Evolutionary conservation across 306 rosid species (phyloP), one percentile per base, ranked within the genome.

Genomic region (Cucumis melo): DNA sequence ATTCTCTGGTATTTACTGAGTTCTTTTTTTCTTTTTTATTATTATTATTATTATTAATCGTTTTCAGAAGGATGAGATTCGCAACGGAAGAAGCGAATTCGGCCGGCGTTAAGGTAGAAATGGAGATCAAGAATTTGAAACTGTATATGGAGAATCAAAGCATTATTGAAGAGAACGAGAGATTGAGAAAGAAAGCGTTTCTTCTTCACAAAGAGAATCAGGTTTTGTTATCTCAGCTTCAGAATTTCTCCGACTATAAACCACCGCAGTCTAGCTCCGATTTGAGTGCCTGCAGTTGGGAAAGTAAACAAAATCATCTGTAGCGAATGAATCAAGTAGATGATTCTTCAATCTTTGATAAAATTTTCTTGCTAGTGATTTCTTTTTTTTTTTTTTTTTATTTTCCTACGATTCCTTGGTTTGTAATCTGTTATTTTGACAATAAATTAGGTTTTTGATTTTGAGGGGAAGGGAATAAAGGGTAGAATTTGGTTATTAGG

Each of bases 141-240:
- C 71, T 93, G 68, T 88, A 80, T 62, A 81, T 86, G 87, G 88
- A 84, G 84, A 93, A 93, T 78, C 75, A 89, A 70, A 89, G 77
- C 77, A 85, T 93, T 65, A 86, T 88, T 46, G 89, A 89, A 63
- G 93, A 89, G 86, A 93, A 93, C 56, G 91, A 86, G 78, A 88
- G 84, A 87, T 81, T 93, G 78, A 91, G 89, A 70, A 84, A 86
- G 82, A 85, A 81, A 78, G 97, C 95, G n/a, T 21, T 91, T 82
- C 88, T 89, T 79, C 97, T 93, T 82, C 86, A 78, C 78, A 79
- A 88, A 77, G 98, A 93, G 86, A 91, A 93, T 65, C 91, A 88
- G 19, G 83, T 83, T 59, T 84, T 93, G 75, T 82, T 84, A 10
- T 80, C 85, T 73, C 90, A 87, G 75, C 89, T 93, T 32, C 90